These are phyloP conservation scores for Entonaema liquescens DNA, from an alignment of 495 filamentous ascomycete species.

Conservation along the genomic window DNA sequence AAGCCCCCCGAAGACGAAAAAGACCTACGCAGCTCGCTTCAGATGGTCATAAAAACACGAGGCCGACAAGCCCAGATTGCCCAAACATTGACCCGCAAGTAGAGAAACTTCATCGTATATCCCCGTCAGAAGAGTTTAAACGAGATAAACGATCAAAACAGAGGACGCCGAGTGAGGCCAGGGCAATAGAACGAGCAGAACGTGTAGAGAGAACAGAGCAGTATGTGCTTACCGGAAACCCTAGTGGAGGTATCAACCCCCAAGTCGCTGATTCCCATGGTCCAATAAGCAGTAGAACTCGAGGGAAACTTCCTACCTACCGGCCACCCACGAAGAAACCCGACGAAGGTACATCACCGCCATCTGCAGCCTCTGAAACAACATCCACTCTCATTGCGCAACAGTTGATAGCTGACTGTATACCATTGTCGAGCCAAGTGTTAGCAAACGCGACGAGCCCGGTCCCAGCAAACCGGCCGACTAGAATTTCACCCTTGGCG, in stretches of 20 bases:
- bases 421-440: slow-evolving; percentile 24
- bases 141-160: background rate
- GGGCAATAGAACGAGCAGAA: background rate
- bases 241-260: background rate
- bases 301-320: background rate
- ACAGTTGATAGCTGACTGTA: slow-evolving; percentile 19
- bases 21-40: background rate
- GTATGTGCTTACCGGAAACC: slow-evolving; percentile 15
- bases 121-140: background rate
- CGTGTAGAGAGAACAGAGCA: slow-evolving; percentile 19
- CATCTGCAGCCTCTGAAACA: slow-evolving; percentile 23
- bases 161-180: background rate
- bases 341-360: background rate
- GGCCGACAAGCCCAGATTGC: background rate
- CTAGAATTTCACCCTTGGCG: background rate
- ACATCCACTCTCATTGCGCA: slow-evolving; percentile 27
- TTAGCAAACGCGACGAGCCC: slow-evolving; percentile 21
- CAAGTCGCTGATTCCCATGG: background rate
- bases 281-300: slow-evolving; percentile 6
- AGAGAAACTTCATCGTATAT: background rate
- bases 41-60: too few relatives aligned
- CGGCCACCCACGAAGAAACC: background rate
- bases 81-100: background rate
- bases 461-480: slow-evolving; percentile 1
- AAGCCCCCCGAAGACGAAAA: background rate